Evolutionary conservation across 345 rosid species (phyloP).

Genomic region (Brassica incana): DNA sequence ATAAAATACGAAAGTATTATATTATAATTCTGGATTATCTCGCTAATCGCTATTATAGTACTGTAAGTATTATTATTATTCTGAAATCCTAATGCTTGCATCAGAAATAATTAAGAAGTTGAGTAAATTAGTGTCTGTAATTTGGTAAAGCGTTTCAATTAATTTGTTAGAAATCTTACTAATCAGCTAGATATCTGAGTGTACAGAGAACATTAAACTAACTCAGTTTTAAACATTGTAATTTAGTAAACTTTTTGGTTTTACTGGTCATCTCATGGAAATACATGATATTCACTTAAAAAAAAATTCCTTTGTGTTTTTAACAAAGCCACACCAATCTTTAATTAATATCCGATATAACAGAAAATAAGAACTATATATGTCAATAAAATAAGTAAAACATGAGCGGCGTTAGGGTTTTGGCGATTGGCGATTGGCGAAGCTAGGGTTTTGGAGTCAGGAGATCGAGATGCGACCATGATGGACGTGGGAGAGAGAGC

Average conservation of each 20-base stretch:
- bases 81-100: not conserved
- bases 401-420: no score
- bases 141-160: not conserved
- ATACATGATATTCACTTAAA: not conserved
- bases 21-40: not conserved
- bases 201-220: not conserved
- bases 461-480: no score
- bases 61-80: no score
- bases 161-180: not conserved
- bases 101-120: not conserved
- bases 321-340: not conserved
- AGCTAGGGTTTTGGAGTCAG: no score
- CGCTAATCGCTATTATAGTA: not conserved
- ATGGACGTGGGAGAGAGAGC: no score
- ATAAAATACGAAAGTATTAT: not conserved
- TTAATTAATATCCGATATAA: conserved; percentile 14
- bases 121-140: not conserved
- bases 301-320: not conserved
- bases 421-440: no score
- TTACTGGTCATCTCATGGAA: not conserved
- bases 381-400: conserved; percentile 7
- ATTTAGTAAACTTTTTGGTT: not conserved
- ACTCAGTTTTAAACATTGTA: not conserved
- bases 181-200: not conserved
- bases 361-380: not conserved